Evolutionary conservation across 768 basidiomycete species (phyloP).

Genomic region (Baorangia bicolor): DNA sequence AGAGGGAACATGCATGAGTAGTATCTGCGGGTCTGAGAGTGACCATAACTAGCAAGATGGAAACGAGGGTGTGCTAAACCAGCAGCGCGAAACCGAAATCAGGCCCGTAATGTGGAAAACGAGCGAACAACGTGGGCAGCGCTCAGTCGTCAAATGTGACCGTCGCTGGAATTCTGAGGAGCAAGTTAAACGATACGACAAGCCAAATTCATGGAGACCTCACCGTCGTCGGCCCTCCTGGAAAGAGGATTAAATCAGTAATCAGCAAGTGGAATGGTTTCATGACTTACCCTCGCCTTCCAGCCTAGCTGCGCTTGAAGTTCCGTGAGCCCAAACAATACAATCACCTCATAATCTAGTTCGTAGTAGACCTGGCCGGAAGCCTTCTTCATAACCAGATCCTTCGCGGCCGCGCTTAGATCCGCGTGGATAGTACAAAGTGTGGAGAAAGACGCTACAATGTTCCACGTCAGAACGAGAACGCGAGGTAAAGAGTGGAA

Average conservation of each 20-base stretch:
- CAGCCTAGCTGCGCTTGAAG: constrained; percentile 8
- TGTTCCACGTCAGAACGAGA: background rate
- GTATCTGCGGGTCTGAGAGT: background rate
- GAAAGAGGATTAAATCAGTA: background rate
- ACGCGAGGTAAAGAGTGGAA: background rate
- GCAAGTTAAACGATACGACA: background rate
- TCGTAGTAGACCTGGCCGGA: constrained; percentile 4
- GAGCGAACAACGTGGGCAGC: background rate
- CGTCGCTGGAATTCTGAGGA: background rate
- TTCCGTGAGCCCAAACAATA: constrained; percentile 10
- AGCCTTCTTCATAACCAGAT: background rate
- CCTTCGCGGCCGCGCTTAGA: background rate
- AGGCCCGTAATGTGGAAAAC: background rate
- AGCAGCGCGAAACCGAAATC: background rate
- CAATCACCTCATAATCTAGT: constrained; percentile 14
- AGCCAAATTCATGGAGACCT: background rate
- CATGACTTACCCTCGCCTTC: constrained; percentile 6
- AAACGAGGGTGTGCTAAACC: background rate
- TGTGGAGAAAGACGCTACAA: constrained; percentile 2
- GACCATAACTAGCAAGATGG: background rate
- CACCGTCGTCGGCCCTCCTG: constrained; percentile 4
- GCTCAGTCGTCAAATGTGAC: background rate
- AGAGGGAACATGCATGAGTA: background rate
- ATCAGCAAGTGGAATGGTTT: background rate
- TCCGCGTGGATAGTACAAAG: constrained; percentile 4